Evolutionary conservation across 1,139 yeast genomes (phyloP).

Genomic region (Zygotorulaspora mrakii): DNA sequence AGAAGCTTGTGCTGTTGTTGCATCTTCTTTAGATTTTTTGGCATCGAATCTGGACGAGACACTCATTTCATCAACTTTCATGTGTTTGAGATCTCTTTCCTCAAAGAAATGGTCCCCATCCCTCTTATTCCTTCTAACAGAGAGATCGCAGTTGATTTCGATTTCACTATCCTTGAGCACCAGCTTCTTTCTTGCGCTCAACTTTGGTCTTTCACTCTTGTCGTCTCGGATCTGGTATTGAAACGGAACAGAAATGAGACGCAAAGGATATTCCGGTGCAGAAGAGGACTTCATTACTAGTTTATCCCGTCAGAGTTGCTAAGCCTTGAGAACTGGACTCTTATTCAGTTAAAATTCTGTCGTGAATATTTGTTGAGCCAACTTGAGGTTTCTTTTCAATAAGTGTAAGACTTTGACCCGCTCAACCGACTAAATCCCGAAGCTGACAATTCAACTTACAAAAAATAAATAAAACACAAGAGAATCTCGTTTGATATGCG

Average conservation of each 20-base stretch:
- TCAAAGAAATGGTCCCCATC: constrained; percentile 12
- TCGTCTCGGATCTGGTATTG: constrained; percentile 18
- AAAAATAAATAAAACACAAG: no score
- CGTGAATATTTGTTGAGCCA: neutral
- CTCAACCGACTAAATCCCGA: neutral
- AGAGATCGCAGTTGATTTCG: constrained; percentile 2
- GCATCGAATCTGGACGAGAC: constrained; percentile 2
- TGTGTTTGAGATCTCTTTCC: constrained; percentile 10
- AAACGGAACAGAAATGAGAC: constrained; percentile 20
- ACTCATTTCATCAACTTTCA: constrained; percentile 8
- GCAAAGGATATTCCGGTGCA: constrained; percentile 20
- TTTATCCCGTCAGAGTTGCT: neutral
- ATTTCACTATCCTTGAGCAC: constrained; percentile 6
- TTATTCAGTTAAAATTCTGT: neutral
- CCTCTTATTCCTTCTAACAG: constrained; percentile 12
- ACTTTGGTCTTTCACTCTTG: constrained; percentile 4
- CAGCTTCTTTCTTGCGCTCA: constrained; percentile 3
- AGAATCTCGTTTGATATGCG: no score
- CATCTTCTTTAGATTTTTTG: neutral
- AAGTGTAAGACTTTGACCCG: constrained; percentile 1
- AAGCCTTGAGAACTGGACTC: neutral
- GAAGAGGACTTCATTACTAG: constrained; percentile 10
- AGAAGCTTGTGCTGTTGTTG: neutral
- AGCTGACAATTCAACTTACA: neutral
- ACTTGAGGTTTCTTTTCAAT: constrained; percentile 5